Conservation (phyloP, 1,284 basidiomycete genomes). For the Cryptococcus wingfieldii region DNA sequence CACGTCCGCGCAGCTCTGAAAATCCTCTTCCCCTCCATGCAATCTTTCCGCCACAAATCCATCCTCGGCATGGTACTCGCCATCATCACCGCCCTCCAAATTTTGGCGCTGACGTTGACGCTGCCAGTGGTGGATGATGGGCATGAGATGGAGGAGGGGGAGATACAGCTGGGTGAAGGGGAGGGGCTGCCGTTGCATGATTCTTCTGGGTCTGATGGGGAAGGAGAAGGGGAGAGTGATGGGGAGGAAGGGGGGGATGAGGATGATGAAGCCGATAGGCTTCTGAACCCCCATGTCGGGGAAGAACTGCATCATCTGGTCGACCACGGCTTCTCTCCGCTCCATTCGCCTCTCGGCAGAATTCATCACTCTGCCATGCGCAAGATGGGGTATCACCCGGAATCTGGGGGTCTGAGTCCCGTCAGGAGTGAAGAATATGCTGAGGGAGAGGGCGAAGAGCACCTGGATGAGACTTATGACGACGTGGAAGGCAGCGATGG, state of each 20-base stretch:
- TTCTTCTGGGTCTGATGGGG: conserved; percentile 44
- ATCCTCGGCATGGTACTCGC: conserved; percentile 68
- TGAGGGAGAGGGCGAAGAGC: conserved; percentile 2
- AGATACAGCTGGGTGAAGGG: conserved; percentile 33
- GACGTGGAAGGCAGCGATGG: conserved; percentile 52
- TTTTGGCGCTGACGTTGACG: conserved; percentile 79
- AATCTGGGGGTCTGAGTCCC: conserved; percentile 3
- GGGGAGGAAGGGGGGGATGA: conserved; percentile 38
- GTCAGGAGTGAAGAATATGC: conserved; percentile 48
- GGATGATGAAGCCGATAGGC: conserved; percentile 22
- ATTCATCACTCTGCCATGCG: conserved; percentile 20
- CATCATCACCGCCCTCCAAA: conserved; percentile 78
- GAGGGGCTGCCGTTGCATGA: conserved; percentile 15
- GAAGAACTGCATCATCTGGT: conserved; percentile 43
- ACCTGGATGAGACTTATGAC: conserved; percentile 49
- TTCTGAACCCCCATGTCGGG: conserved; percentile 22
- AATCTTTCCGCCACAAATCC: conserved; percentile 68
- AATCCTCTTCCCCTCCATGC: conserved; percentile 77
- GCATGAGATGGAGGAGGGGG: conserved; percentile 36
- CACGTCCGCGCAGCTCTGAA: conserved; percentile 12
- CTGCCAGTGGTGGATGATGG: conserved; percentile 72
- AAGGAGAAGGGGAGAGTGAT: conserved; percentile 5
- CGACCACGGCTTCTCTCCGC: conserved; percentile 25
- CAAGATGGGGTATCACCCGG: conserved; percentile 7
- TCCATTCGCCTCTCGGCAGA: conserved; percentile 28